Conservation (phyloP, 2,329 filamentous ascomycete species). For the Epichloe aotearoae region DNA sequence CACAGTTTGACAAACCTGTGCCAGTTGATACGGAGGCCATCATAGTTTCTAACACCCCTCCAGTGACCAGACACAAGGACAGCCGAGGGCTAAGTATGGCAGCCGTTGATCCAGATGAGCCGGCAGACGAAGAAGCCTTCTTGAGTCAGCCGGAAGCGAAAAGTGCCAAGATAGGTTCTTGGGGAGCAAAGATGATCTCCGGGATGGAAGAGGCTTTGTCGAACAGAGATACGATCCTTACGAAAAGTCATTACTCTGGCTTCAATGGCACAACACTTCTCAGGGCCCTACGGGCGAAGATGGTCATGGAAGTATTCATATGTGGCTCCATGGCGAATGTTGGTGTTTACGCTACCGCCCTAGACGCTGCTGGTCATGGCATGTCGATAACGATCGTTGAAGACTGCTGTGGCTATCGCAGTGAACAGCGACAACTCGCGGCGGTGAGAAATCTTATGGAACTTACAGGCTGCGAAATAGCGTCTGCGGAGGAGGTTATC, state of each 20-base stretch:
- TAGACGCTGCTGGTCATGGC: slow-evolving; percentile 81
- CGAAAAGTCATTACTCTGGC: slow-evolving; percentile 79
- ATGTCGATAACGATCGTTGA: slow-evolving; percentile 77
- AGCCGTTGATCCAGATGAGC: neutral
- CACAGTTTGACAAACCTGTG: slow-evolving; percentile 53
- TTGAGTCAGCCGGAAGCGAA: slow-evolving; percentile 27
- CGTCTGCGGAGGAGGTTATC: slow-evolving; percentile 47
- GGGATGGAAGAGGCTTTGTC: slow-evolving; percentile 29
- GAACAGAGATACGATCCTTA: slow-evolving; percentile 36
- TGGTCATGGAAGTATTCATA: slow-evolving; percentile 81
- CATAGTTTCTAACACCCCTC: slow-evolving; percentile 25
- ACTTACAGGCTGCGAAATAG: slow-evolving; percentile 58
- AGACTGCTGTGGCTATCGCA: slow-evolving; percentile 77
- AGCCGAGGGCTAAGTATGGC: slow-evolving; percentile 6
- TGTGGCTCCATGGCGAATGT: slow-evolving; percentile 80
- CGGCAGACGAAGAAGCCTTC: slow-evolving; percentile 30
- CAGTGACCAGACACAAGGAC: slow-evolving; percentile 6
- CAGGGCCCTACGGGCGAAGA: slow-evolving; percentile 63
- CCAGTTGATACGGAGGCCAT: slow-evolving; percentile 41
- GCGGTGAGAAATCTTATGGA: slow-evolving; percentile 60
- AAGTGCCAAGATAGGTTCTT: slow-evolving; percentile 31
- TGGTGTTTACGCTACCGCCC: slow-evolving; percentile 79
- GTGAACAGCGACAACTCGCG: slow-evolving; percentile 51
- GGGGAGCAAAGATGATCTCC: slow-evolving; percentile 32
- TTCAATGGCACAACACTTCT: slow-evolving; percentile 65